Percentiles rank a stretch among this genome's conserved stretches.
Conservation (phyloP, 108 stramenopile species). For the Discostella pseudostelligera region DNA sequence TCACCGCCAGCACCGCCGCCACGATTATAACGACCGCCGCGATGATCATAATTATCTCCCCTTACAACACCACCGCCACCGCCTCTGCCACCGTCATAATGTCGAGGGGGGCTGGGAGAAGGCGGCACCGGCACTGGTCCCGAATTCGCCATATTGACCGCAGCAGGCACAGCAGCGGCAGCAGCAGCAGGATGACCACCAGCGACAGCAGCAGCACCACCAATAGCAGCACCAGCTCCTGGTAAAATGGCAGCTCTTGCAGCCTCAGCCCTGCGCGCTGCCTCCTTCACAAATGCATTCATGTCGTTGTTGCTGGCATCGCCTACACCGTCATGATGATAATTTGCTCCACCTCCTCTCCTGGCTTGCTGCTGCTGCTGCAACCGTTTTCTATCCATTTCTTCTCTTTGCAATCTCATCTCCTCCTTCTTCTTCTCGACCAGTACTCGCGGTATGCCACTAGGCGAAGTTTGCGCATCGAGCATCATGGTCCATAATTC, state of each 20-base stretch:
- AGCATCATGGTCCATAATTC: slow-evolving; percentile 82
- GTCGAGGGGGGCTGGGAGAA: slow-evolving; percentile 29
- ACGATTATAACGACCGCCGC: not conserved
- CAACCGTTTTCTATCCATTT: slow-evolving; percentile 13
- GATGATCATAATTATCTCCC: slow-evolving; percentile 3
- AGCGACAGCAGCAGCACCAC: not conserved
- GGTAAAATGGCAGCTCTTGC: slow-evolving; percentile 47
- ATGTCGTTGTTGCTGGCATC: slow-evolving; percentile 35
- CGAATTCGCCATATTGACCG: not conserved
- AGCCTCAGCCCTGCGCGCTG: slow-evolving; percentile 55
- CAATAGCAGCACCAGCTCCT: slow-evolving; percentile 6
- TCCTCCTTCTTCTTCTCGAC: slow-evolving; percentile 87
- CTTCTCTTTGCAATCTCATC: slow-evolving; percentile 38
- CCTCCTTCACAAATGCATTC: slow-evolving; percentile 55
- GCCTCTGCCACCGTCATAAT: slow-evolving; percentile 5
- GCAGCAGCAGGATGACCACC: not conserved
- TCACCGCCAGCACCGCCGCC: not conserved
- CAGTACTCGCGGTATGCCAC: slow-evolving; percentile 71
- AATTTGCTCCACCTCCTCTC: not conserved
- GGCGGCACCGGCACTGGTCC: slow-evolving; percentile 33
- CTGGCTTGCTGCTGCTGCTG: slow-evolving; percentile 8
- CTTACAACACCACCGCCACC: slow-evolving; percentile 2
- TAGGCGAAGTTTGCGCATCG: slow-evolving; percentile 62
- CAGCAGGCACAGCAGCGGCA: not conserved
- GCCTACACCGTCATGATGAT: not conserved